Evolutionary conservation across 257 asterid species (phyloP).

Genomic region (Solanum chiquidenum): DNA sequence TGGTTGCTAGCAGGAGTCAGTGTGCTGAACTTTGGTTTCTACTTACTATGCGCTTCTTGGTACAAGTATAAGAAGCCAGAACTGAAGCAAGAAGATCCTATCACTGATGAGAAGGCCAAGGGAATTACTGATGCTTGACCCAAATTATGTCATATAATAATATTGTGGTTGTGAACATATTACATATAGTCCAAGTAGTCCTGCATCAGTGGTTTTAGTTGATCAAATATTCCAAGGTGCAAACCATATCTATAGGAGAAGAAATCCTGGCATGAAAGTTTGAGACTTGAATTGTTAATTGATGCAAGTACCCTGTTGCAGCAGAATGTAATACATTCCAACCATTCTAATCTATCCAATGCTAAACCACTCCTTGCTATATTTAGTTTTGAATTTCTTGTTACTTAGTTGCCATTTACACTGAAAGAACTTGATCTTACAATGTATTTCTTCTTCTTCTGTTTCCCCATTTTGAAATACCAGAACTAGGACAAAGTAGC

Average conservation of each 20-base stretch:
- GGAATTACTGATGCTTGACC: background rate
- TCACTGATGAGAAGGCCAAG: background rate
- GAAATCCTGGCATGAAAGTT: background rate
- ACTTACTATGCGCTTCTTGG: conserved; percentile 52
- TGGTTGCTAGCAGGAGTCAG: conserved; percentile 45
- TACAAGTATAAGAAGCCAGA: conserved; percentile 44
- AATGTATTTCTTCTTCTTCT: background rate
- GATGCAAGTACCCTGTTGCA: background rate
- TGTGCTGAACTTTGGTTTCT: conserved; percentile 37
- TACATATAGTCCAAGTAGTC: background rate
- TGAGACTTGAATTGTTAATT: background rate
- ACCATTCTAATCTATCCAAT: background rate
- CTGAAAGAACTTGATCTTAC: background rate
- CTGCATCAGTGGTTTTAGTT: background rate
- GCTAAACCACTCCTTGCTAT: background rate
- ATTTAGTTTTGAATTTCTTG: background rate
- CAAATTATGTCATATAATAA: background rate
- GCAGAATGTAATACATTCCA: background rate
- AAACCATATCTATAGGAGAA: background rate
- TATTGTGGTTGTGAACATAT: background rate
- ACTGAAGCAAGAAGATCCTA: conserved; percentile 9
- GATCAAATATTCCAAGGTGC: background rate
- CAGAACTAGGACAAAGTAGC: background rate
- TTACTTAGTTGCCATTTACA: background rate
- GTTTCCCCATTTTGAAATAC: background rate